Evolutionary conservation across 495 filamentous ascomycete species (phyloP), one percentile per base, ranked within the genome.

Genomic region (Coniosporium apollinis): DNA sequence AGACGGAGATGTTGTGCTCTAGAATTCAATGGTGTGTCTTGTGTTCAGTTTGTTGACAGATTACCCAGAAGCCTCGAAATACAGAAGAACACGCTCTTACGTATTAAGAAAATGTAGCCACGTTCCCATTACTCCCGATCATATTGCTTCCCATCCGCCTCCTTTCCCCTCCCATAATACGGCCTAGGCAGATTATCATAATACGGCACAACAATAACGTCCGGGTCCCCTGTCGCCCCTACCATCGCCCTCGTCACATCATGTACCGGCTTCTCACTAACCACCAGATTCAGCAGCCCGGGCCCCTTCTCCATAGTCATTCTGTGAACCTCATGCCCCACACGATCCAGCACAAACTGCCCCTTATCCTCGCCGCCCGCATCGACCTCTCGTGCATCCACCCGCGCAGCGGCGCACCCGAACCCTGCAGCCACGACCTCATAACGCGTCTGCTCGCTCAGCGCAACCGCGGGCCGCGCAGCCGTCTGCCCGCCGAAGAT

Each of bases 181-280:
- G 46, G 42, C 21, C 43, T 21, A 3, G 49, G 43, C 19, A 49
- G 20, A 41, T 52, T 52, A 34, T 52, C 46, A 36, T 49, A 49
- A 37, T 52, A 52, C 7, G 49, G 49, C 15, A 52, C 49, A 1
- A 47, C 49, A 34, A 52, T 52, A 1, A 47, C 41, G 36, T 52
- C 38, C 41, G 35, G 32, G 36, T 49, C 46, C 1, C 44, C 39
- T 14, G 39, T 44, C 38, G 26, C 38, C n/a, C 43, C 44, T 2
- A 50, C 47, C 47, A 49, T 49, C 6, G 26, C 34, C 37, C 28
- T 43, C 25, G 48, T 51, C 14, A 28, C 35, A 25, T 30, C 33
- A 8, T 42, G 39, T 9, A 11, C 24, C n/a, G 41, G 36, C 14
- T 28, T 11, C 10, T 26, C 8, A 33, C 37, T 41, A 9, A 47